Evolutionary conservation across 139 green algal genomes (phyloP), one percentile per base, ranked within the genome.

Genomic region (Eudorina sp.): DNA sequence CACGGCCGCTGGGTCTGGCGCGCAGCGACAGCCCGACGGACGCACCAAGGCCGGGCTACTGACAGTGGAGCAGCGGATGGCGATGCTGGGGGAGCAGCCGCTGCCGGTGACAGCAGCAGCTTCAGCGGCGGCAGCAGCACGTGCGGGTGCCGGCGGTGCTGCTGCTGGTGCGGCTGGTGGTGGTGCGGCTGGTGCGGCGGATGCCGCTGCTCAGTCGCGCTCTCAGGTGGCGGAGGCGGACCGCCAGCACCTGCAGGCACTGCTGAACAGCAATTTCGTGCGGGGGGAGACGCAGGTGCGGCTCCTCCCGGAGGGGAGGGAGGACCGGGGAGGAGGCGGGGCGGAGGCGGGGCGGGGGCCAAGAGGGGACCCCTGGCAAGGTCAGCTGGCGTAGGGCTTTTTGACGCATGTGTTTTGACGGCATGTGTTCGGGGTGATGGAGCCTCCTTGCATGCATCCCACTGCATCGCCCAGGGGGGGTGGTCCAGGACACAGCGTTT

Each of bases 221-320:
- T 40, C 27, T 5, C 43, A 36, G 34, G 53, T 94, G 36, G 89
- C 95, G 31, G 79, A 94, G 64, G 84, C 74, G 8, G 95, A 98
- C 87, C 84, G 90, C 41, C 46, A 91, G 66, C 77, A 90, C 46
- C 89, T 97, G 70, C 86, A 92, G 84, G 89, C 84, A 13, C 45
- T 88, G 53, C 86, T 97, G 58, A 84, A 64, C 5, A 90, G 92
- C 60, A 96, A 55, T 34, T 98, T 98, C 82, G 92, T 96, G 36
- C 85, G 88, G 13, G 94, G 89, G 1, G 74, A 88, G 36, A 85
- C 64, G 4, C 88, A 93, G 70, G 92, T 84, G 31, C 19, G 45
- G 74, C n/a, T n/a, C n/a, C n/a, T n/a, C n/a, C n/a, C n/a, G n/a
- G n/a, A n/a, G n/a, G n/a, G n/a, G n/a, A n/a, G n/a, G n/a, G n/a